phyloP scores from a whole-genome alignment of 2,329 filamentous ascomycete species.

The Fusarium multiceps region DNA sequence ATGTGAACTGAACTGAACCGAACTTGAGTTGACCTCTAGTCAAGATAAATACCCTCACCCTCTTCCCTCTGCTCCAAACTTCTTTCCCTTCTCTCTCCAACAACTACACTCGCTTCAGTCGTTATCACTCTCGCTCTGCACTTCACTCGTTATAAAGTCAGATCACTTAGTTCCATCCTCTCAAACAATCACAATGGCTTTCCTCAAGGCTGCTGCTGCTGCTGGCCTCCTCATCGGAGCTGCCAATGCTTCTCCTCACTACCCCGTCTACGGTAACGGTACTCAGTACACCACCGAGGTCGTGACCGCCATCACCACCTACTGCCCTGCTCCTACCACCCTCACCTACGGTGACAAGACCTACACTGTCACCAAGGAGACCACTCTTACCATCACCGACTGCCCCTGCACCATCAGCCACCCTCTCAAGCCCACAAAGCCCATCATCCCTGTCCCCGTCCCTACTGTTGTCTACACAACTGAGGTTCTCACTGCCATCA shows the following conservation, averaged over 20 bases:
- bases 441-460: slow-evolving; percentile 22
- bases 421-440: slow-evolving; percentile 56
- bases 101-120: slow-evolving; percentile 39
- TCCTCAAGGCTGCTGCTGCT: slow-evolving; percentile 25
- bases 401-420: slow-evolving; percentile 76
- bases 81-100: not conserved
- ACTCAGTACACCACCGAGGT: slow-evolving; percentile 70
- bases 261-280: slow-evolving; percentile 14
- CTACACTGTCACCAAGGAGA: slow-evolving; percentile 76
- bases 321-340: slow-evolving; percentile 75
- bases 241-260: slow-evolving; percentile 23
- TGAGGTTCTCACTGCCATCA: slow-evolving; percentile 45
- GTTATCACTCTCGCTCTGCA: slow-evolving; percentile 30
- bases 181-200: slow-evolving; percentile 28
- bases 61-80: not conserved
- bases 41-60: slow-evolving; percentile 33
- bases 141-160: slow-evolving; percentile 30
- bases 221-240: slow-evolving; percentile 36
- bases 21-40: not conserved
- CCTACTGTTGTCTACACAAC: slow-evolving; percentile 25
- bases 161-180: not conserved
- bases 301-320: slow-evolving; percentile 74
- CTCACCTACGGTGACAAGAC: slow-evolving; percentile 73
- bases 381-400: slow-evolving; percentile 76
- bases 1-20: not conserved